phyloP scores from a whole-genome alignment of 306 rosid species.

The Vachellia collinsii region DNA sequence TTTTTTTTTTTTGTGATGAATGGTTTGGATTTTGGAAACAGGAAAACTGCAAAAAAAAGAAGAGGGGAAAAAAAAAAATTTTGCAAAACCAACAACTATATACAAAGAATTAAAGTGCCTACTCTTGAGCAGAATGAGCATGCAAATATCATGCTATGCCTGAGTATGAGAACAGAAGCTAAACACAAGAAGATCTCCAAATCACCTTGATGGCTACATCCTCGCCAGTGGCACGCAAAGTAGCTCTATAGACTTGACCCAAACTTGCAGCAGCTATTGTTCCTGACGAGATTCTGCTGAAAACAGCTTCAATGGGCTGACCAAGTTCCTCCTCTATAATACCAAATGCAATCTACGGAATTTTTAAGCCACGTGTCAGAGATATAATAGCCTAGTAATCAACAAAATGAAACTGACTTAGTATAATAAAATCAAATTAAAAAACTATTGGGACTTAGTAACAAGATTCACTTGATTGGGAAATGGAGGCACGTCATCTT shows the following conservation, averaged over 20 bases:
- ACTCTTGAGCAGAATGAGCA: slow-evolving; percentile 19
- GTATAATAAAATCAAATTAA: slow-evolving; percentile 23
- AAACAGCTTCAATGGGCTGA: slow-evolving; percentile 90
- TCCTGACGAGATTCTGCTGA: slow-evolving; percentile 83
- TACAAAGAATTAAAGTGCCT: neutral
- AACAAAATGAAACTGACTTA: neutral
- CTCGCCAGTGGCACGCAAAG: slow-evolving; percentile 86
- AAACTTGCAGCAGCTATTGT: slow-evolving; percentile 99
- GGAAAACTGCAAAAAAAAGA: neutral
- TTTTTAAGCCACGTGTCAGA: slow-evolving; percentile 39
- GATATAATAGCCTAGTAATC: slow-evolving; percentile 18
- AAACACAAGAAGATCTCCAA: slow-evolving; percentile 33
- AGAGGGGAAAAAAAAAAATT: slow-evolving; percentile 1
- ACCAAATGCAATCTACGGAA: slow-evolving; percentile 72
- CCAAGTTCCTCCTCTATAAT: slow-evolving; percentile 97
- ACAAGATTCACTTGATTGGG: slow-evolving; percentile 76
- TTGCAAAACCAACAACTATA: neutral
- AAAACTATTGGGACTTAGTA: neutral
- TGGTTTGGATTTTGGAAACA: slow-evolving; percentile 24
- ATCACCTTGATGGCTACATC: slow-evolving; percentile 96
- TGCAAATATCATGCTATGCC: slow-evolving; percentile 6
- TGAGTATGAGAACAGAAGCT: slow-evolving; percentile 6
- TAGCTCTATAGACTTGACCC: slow-evolving; percentile 99
- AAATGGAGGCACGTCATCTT: slow-evolving; percentile 97
- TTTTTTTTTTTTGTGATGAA: neutral